phyloP scores from a whole-genome alignment of 2,329 filamentous ascomycete species.

The Ramularia endophylla region DNA sequence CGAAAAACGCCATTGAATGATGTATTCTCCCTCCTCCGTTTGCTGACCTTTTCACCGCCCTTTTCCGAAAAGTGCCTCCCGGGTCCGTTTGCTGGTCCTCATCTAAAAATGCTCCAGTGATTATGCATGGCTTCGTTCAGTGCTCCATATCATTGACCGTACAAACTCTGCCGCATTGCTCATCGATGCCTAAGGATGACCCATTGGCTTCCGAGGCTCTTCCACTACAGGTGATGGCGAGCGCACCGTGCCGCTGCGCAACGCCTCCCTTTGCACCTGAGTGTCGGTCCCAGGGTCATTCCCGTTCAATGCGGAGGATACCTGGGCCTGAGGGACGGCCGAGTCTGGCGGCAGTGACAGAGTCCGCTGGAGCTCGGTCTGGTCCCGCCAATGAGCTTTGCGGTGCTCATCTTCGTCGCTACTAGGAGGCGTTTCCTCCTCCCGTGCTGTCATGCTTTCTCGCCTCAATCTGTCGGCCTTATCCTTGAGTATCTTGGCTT shows the following conservation, averaged over 20 bases:
- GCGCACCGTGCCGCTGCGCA: slow-evolving; percentile 26
- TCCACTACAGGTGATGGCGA: slow-evolving; percentile 26
- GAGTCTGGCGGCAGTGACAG: slow-evolving; percentile 22
- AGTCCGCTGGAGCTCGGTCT: slow-evolving; percentile 20
- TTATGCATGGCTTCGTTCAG: no score
- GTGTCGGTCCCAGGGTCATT: slow-evolving; percentile 23
- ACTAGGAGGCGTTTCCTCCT: slow-evolving; percentile 23
- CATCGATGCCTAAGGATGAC: slow-evolving; percentile 18
- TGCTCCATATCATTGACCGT: no score
- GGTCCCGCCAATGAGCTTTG: slow-evolving; percentile 6
- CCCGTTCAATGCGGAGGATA: slow-evolving; percentile 16
- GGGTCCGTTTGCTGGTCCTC: background rate
- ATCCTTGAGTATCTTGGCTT: slow-evolving; percentile 44
- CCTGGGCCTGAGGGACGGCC: slow-evolving; percentile 22
- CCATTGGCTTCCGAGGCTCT: slow-evolving; percentile 20
- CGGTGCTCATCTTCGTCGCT: slow-evolving; percentile 33
- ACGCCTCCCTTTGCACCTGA: slow-evolving; percentile 20
- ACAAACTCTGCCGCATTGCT: background rate
- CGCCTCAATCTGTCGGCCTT: slow-evolving; percentile 45
- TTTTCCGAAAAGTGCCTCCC: no score
- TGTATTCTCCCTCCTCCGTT: background rate
- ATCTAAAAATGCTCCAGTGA: background rate
- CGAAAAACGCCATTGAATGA: slow-evolving; percentile 3
- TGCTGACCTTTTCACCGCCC: background rate
- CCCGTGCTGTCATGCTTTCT: slow-evolving; percentile 36